Percentiles rank a stretch among this genome's conserved stretches.
These are phyloP conservation scores for Puccinia coronata DNA, from an alignment of 1,284 basidiomycete genomes.

Conservation along the genomic window DNA sequence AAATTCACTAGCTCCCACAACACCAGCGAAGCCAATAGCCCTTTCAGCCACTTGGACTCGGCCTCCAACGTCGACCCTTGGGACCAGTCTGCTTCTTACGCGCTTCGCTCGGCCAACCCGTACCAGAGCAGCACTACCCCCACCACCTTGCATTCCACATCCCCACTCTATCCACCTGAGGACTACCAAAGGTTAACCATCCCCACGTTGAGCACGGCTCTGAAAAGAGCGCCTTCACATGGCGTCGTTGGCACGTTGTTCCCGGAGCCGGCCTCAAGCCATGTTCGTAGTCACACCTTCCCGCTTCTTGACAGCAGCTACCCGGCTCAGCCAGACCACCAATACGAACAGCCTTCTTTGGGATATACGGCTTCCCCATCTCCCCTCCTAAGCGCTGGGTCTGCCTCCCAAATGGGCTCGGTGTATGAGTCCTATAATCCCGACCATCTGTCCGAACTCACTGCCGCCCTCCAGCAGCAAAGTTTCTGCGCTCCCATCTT, in stretches of 20 bases:
- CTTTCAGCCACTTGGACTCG: no score
- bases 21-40: background rate
- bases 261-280: background rate
- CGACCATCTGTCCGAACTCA: conserved; percentile 17
- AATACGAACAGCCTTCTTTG: background rate
- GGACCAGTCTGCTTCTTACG: background rate
- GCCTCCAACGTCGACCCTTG: background rate
- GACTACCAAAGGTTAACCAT: background rate
- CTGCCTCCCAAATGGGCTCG: background rate
- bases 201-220: background rate
- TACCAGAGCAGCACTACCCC: background rate
- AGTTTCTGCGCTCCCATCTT: conserved; percentile 24
- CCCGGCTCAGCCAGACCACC: background rate
- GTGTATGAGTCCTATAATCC: conserved; percentile 1
- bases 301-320: conserved; percentile 20
- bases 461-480: conserved; percentile 21
- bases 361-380: background rate
- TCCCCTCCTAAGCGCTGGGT: background rate
- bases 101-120: background rate
- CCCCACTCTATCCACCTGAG: background rate
- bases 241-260: background rate
- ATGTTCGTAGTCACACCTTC: conserved; percentile 34
- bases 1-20: conserved; percentile 25
- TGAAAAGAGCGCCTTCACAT: conserved; percentile 25
- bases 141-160: background rate